phyloP scores from a whole-genome alignment of 2,329 filamentous ascomycete genomes.

The Colletotrichum lentis region DNA sequence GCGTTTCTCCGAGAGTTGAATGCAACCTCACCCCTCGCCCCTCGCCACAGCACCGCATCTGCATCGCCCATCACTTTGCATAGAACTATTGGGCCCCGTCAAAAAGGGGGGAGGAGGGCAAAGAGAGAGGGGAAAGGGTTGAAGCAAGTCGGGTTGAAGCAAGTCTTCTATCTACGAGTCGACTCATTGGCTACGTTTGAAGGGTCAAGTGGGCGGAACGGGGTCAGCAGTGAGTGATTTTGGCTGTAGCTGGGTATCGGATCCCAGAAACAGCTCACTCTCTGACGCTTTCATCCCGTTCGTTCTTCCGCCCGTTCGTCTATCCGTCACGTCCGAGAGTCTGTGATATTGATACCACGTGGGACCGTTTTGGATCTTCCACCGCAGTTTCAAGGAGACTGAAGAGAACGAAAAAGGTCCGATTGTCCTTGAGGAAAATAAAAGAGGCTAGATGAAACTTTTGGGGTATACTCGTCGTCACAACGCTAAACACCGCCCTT shows the following conservation, averaged over 20 bases:
- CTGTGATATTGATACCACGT: slow-evolving; percentile 4
- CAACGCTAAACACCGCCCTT: slow-evolving; percentile 30
- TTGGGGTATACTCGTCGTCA: slow-evolving; percentile 32
- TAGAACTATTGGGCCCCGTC: slow-evolving; percentile 7
- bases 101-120: neutral
- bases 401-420: neutral
- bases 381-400: neutral
- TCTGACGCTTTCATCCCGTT: neutral
- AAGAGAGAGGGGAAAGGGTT: no score
- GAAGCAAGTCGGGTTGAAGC: neutral
- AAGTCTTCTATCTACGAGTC: neutral
- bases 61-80: slow-evolving; percentile 8
- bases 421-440: neutral
- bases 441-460: slow-evolving; percentile 16
- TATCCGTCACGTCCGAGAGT: neutral
- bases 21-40: neutral
- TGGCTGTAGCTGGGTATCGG: no score
- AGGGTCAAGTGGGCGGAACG: slow-evolving; percentile 3
- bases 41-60: neutral
- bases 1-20: neutral
- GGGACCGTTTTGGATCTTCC: neutral
- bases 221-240: no score
- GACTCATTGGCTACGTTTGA: neutral
- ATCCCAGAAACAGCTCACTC: neutral
- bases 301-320: no score